Percentiles rank a stretch among this genome's conserved stretches.
phyloP scores from a whole-genome alignment of 2,329 filamentous ascomycete species.

The Hortaea sp. region DNA sequence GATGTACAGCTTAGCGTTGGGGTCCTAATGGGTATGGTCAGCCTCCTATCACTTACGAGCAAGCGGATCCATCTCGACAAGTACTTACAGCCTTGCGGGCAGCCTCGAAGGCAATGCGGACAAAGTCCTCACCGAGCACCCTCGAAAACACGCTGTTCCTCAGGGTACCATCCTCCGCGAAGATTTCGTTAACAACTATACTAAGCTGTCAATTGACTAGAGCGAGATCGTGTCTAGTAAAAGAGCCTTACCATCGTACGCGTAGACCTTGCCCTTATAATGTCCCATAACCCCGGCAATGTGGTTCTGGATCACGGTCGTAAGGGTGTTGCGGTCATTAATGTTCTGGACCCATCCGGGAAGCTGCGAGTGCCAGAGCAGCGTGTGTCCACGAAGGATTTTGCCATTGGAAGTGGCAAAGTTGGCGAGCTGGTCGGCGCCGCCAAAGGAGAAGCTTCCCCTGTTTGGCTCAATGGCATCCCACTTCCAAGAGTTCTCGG shows the following conservation, averaged over 20 bases:
- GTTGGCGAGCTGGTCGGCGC: slow-evolving; percentile 51
- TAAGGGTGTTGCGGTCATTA: slow-evolving; percentile 42
- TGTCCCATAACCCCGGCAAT: slow-evolving; percentile 47
- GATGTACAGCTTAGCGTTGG: slow-evolving; percentile 60
- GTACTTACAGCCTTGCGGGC: too few relatives aligned
- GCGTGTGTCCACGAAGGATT: slow-evolving; percentile 55
- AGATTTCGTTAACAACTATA: slow-evolving; percentile 51
- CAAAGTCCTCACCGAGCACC: too few relatives aligned
- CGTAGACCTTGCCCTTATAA: slow-evolving; percentile 56
- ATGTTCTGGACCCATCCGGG: slow-evolving; percentile 50
- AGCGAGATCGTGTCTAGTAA: too few relatives aligned
- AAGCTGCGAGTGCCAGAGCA: slow-evolving; percentile 50
- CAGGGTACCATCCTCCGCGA: slow-evolving; percentile 17
- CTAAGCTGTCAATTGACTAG: too few relatives aligned
- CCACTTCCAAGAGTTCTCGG: slow-evolving; percentile 63
- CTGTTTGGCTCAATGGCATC: slow-evolving; percentile 42
- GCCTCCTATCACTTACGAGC: too few relatives aligned
- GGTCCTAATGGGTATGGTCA: slow-evolving; percentile 34
- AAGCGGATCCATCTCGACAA: too few relatives aligned
- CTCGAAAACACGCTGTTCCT: too few relatives aligned
- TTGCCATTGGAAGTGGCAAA: slow-evolving; percentile 48
- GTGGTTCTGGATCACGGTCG: slow-evolving; percentile 49
- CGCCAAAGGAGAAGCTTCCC: slow-evolving; percentile 46
- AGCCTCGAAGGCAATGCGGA: too few relatives aligned
- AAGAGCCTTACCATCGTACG: too few relatives aligned